Evolutionary conservation across 805 yeast species (phyloP), one percentile per base, ranked within the genome.

Genomic region (Candida insectorum): DNA sequence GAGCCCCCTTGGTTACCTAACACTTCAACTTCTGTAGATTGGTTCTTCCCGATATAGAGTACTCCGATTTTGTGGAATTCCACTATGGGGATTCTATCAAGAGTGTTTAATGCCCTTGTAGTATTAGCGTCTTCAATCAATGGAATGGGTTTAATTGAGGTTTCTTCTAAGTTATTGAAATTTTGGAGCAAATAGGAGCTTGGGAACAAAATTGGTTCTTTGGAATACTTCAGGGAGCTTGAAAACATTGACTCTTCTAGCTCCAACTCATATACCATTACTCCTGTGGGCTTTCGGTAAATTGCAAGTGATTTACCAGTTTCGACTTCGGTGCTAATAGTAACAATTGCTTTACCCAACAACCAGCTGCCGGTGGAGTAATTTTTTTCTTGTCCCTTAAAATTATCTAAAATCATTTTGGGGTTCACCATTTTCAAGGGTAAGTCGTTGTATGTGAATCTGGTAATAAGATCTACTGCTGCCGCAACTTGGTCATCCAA

Each of bases 11-110:
- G 55, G 45, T 87, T 87, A 9, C 71, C 57, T 30, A 87, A 58
- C 16, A 87, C 79, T 31, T 82, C 85, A 0, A 49, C 49, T 51
- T 87, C 96, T 0, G 62, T 60, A 2, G 52, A 51, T 52, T 87
- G 96, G 7, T 75, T 74, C 0, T 76, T 79, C 0, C 78, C 91
- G 44, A 86, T 75, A 51, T 86, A 87, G 14, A 87, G 48, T 14
- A 87, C 62, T 1, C 96, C 96, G 24, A 83, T 73, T 51, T 86
- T 87, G 54, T 81, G 86, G 45, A 80, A 81, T 28, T 81, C 84
- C 4, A 83, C 82, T 5, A 81, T 78, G 0, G 96, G 94, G 1
- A 84, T 77, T 12, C 88, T 60, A 47, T 86, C 95, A 38, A 87
- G 65, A 12, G 78, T 68, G 5, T 71, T 54, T 13, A 87, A 50